These are phyloP conservation scores for Cladosporium sphaerospermum DNA, from an alignment of 2,329 filamentous ascomycete species.

Conservation along the genomic window DNA sequence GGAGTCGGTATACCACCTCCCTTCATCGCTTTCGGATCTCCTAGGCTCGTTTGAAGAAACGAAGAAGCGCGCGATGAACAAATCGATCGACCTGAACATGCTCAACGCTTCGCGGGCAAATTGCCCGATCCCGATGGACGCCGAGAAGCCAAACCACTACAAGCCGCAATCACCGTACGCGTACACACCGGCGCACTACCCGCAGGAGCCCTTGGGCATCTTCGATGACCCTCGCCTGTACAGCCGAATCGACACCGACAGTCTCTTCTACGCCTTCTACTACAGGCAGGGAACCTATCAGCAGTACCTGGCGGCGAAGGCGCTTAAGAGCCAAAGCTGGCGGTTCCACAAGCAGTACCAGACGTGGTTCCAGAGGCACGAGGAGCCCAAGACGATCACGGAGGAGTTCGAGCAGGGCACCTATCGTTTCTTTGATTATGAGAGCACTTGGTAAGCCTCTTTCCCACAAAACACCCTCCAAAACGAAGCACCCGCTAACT, in stretches of 20 bases:
- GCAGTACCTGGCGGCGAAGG: slow-evolving; percentile 90
- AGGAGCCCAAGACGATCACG: slow-evolving; percentile 97
- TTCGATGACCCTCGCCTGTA: slow-evolving; percentile 90
- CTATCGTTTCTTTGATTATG: slow-evolving; percentile 98
- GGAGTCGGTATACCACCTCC: slow-evolving; percentile 89
- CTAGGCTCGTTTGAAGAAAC: slow-evolving; percentile 85
- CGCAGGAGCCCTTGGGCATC: slow-evolving; percentile 83
- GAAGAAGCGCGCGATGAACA: slow-evolving; percentile 60
- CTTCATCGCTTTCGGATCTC: slow-evolving; percentile 79
- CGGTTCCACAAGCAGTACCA: slow-evolving; percentile 99
- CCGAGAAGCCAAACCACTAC: slow-evolving; percentile 77
- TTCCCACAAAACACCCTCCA: not conserved
- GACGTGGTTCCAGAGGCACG: slow-evolving; percentile 97
- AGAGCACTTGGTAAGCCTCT: slow-evolving; percentile 81
- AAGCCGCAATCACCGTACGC: slow-evolving; percentile 72
- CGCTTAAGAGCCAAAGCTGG: slow-evolving; percentile 98
- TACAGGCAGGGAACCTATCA: slow-evolving; percentile 96
- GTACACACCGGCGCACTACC: slow-evolving; percentile 74
- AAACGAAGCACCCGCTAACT: not conserved
- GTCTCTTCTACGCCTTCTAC: slow-evolving; percentile 97
- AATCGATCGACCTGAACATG: slow-evolving; percentile 61
- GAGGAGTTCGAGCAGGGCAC: slow-evolving; percentile 99
- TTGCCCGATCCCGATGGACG: slow-evolving; percentile 69
- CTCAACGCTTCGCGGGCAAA: slow-evolving; percentile 67
- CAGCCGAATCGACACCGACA: slow-evolving; percentile 85